A percentile compares a stretch with the other conserved stretches of the same genome.
Conservation (phyloP, 805 yeast species). For the Kockiozyma suomiensis region DNA sequence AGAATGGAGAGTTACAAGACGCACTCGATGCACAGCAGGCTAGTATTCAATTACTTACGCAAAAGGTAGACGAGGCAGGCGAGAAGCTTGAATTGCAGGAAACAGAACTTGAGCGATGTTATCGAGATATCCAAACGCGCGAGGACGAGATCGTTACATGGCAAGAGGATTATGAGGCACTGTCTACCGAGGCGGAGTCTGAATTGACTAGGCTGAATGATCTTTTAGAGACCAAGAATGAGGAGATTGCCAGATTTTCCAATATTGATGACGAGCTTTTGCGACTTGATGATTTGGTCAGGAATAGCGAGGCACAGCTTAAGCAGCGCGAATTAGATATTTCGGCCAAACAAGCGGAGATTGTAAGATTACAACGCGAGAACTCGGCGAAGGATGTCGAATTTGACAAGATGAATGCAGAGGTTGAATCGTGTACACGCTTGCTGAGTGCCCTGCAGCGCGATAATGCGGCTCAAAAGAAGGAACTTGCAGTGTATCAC, state of each 20-base stretch:
- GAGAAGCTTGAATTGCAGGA: slow-evolving; percentile 17
- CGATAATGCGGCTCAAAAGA: slow-evolving; percentile 19
- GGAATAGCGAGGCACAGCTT: slow-evolving; percentile 47
- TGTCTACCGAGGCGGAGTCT: slow-evolving; percentile 28
- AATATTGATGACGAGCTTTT: slow-evolving; percentile 6
- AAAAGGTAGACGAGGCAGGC: slow-evolving; percentile 6
- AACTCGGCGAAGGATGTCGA: slow-evolving; percentile 9
- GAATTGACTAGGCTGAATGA: slow-evolving; percentile 27
- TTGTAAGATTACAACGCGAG: neutral
- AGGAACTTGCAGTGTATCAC: slow-evolving; percentile 6
- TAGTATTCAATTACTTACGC: slow-evolving; percentile 15
- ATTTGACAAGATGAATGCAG: slow-evolving; percentile 14
- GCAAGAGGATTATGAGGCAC: slow-evolving; percentile 33
- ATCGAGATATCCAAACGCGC: slow-evolving; percentile 17
- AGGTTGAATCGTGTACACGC: slow-evolving; percentile 17
- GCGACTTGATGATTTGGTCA: slow-evolving; percentile 9
- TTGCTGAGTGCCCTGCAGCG: slow-evolving; percentile 23
- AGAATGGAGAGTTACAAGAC: slow-evolving; percentile 30
- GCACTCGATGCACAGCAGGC: slow-evolving; percentile 18
- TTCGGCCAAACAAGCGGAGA: neutral
- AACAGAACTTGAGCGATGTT: slow-evolving; percentile 19
- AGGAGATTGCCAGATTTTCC: neutral
- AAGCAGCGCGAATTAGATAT: slow-evolving; percentile 47
- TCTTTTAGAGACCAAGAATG: slow-evolving; percentile 12
- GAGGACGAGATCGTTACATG: slow-evolving; percentile 30